Conservation (phyloP, 2,329 filamentous ascomycete genomes). For the Colletotrichum limetticola region DNA sequence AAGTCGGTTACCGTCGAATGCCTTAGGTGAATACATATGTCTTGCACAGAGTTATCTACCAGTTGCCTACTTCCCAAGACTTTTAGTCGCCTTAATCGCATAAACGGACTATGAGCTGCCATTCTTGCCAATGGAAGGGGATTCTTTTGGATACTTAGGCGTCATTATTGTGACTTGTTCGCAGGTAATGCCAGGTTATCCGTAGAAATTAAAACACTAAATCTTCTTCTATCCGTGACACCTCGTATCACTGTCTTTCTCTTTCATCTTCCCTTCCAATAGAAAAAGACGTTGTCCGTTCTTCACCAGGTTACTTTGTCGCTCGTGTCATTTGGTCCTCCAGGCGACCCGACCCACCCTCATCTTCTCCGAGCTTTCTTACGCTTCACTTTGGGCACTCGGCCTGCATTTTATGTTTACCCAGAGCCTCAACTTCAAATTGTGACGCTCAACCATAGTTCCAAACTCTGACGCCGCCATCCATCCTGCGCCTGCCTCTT, state of each 20-base stretch:
- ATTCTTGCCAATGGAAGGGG: background rate
- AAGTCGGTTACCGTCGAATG: no score
- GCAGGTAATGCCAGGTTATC: background rate
- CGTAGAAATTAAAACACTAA: no score
- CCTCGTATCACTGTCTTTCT: no score
- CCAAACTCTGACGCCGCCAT: background rate
- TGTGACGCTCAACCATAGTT: background rate
- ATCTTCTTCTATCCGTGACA: no score
- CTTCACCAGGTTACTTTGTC: background rate
- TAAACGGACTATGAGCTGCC: background rate
- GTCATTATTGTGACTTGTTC: background rate
- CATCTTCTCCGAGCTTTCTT: background rate
- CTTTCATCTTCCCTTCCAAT: no score
- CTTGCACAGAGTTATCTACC: no score
- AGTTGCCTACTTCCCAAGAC: background rate
- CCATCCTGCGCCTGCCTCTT: background rate
- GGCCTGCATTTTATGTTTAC: background rate
- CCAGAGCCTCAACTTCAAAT: background rate
- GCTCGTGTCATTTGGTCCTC: background rate
- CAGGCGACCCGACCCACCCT: background rate
- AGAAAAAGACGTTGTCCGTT: background rate
- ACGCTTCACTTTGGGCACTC: background rate
- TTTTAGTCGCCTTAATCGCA: background rate
- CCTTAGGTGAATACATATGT: no score
- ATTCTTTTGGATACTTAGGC: background rate